Conservation (phyloP, 164 flowering plant species). For the Umbellularia californica region DNA sequence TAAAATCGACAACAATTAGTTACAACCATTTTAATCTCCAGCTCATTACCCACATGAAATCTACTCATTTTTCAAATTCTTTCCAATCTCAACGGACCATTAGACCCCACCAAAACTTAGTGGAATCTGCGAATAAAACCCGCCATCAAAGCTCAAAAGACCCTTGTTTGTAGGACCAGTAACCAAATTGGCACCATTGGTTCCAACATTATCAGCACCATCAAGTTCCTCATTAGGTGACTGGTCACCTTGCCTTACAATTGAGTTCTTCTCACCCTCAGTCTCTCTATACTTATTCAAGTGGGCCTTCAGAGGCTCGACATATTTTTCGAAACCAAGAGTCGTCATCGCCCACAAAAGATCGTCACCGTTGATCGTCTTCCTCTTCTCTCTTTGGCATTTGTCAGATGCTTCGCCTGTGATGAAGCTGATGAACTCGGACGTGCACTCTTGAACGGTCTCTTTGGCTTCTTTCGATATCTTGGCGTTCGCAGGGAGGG, state of each 20-base stretch:
- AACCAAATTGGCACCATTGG: neutral
- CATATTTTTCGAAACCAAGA: slow-evolving; percentile 43
- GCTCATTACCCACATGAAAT: neutral
- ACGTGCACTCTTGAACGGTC: slow-evolving; percentile 35
- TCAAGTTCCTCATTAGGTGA: slow-evolving; percentile 10
- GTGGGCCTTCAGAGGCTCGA: slow-evolving; percentile 32
- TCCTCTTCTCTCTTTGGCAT: slow-evolving; percentile 37
- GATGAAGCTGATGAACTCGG: slow-evolving; percentile 43
- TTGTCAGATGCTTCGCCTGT: slow-evolving; percentile 41
- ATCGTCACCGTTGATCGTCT: slow-evolving; percentile 42
- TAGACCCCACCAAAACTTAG: slow-evolving; percentile 3
- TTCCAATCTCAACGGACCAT: slow-evolving; percentile 1
- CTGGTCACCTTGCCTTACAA: slow-evolving; percentile 25
- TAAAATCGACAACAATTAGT: neutral
- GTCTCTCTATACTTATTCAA: slow-evolving; percentile 36
- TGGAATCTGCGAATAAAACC: slow-evolving; percentile 16
- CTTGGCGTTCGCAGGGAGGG: slow-evolving; percentile 34
- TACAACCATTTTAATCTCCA: slow-evolving; percentile 1
- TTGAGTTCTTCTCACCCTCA: slow-evolving; percentile 33
- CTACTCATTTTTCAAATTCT: slow-evolving; percentile 2
- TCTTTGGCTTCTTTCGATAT: slow-evolving; percentile 40
- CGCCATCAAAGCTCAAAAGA: slow-evolving; percentile 10
- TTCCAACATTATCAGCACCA: neutral
- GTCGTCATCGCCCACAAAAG: slow-evolving; percentile 50
- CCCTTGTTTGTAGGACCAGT: neutral